Base-by-base conservation (phyloP, 2,329 filamentous ascomycete genomes). In the Paracoccidioides brasiliensis region DNA sequence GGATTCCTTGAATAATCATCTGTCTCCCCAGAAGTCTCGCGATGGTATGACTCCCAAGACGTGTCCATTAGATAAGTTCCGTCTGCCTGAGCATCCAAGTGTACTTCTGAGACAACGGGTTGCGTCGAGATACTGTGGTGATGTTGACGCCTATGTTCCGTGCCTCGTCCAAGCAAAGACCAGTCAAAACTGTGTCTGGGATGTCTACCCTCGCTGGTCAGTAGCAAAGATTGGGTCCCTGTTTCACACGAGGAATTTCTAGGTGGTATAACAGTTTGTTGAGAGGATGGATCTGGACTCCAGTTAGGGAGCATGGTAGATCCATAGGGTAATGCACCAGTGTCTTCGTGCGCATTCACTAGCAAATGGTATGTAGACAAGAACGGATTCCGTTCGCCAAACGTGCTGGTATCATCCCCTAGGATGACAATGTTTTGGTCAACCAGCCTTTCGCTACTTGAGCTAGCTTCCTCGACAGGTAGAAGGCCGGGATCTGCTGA, bases 401-500 rank as follows among this genome's bases (percentile, higher is more conserved):
- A 53, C 2, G 69, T 58, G 56, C 66, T 70, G n/a, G 66, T 66
- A 40, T 74, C 70, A 45, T 72, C 70, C 42, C 70, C 65, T 30
- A 72, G 61, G 12, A 72, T 67, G 30, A 69, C 61, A 8, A 71
- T 63, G 57, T 67, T 67, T 15, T 72, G 70, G 41, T 66, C 66
- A 7, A 61, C 63, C 37, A 68, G 62, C 35, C 65, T 61, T 60
- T 73, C 70, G 51, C 68, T 68, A 54, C 63, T 70, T 10, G 68
- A 64, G 54, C 67, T 71, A 2, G 68, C 70, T 59, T 76, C 74
- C 56, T 75, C 74, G 3, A 76, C 73, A 1, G 72, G 65, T 44
- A 70, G 63, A 5, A 76, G 62, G 4, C 67, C 66, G 53, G 57
- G 53, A 44, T 59, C 51, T 22, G 40, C 41, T 8, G 52, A 54